phyloP scores from a whole-genome alignment of 2,329 filamentous ascomycete genomes.

The Sphaerulina vaccinii region DNA sequence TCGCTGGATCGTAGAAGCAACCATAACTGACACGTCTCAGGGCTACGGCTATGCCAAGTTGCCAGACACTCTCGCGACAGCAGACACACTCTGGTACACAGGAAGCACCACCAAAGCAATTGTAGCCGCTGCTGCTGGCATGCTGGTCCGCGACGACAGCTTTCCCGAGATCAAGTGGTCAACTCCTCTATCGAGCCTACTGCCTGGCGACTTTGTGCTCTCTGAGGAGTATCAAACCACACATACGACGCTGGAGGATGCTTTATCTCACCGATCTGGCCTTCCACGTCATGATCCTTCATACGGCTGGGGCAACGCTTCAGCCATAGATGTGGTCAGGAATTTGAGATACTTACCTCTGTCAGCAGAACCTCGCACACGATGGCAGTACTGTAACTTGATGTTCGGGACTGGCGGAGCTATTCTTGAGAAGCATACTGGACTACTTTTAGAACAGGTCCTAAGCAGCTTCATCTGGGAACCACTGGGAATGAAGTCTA shows the following conservation, averaged over 20 bases:
- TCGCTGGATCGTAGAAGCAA: too few relatives aligned
- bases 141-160: conserved; percentile 19
- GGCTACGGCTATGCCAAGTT: conserved; percentile 19
- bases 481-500: conserved; percentile 51
- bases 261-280: conserved; percentile 36
- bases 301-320: conserved; percentile 13
- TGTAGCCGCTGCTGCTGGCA: conserved; percentile 23
- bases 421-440: conserved; percentile 47
- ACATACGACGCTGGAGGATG: conserved; percentile 37
- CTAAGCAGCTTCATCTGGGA: conserved; percentile 46
- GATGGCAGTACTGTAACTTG: conserved; percentile 53
- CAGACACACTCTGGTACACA: conserved; percentile 30
- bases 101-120: conserved; percentile 33
- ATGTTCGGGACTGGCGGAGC: conserved; percentile 51
- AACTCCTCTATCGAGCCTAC: conserved; percentile 36
- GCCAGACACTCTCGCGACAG: conserved; percentile 10
- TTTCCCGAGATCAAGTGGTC: conserved; percentile 29
- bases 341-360: conserved; percentile 50
- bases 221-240: conserved; percentile 27
- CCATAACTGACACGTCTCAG: too few relatives aligned
- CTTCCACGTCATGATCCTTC: conserved; percentile 30
- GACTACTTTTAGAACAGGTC: conserved; percentile 42
- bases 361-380: conserved; percentile 46
- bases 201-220: conserved; percentile 36
- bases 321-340: conserved; percentile 34